These are phyloP conservation scores for Xanthoparmelia taractica DNA, from an alignment of 495 filamentous ascomycete species.

Conservation along the genomic window DNA sequence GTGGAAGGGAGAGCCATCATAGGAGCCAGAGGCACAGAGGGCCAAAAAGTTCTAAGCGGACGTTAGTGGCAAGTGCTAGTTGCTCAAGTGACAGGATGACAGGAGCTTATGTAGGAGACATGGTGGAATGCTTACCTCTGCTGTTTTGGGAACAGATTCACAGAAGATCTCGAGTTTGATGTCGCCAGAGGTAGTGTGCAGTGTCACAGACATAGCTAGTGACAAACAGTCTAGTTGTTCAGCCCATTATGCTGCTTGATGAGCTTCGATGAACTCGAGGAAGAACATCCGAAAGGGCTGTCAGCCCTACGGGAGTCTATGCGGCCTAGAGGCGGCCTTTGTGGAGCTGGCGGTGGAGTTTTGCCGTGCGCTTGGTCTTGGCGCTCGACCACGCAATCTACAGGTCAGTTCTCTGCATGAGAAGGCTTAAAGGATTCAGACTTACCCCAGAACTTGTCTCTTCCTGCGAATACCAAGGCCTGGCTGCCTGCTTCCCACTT, in stretches of 20 bases:
- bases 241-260: background rate
- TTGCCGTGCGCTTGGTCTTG: constrained; percentile 1
- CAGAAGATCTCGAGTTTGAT: constrained; percentile 97
- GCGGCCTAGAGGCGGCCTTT: constrained; percentile 18
- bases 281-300: background rate
- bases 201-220: constrained; percentile 45
- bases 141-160: constrained; percentile 84
- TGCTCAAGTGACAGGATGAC: background rate
- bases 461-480: background rate
- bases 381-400: constrained; percentile 12
- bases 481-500: background rate
- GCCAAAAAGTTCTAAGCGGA: constrained; percentile 80
- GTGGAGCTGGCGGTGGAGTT: background rate
- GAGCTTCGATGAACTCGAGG: background rate
- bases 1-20: constrained; percentile 85
- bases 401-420: constrained; percentile 3
- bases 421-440: background rate
- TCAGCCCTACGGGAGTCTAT: constrained; percentile 12
- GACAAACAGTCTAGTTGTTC: constrained; percentile 2
- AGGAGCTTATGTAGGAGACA: background rate
- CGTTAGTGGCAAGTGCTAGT: constrained; percentile 1
- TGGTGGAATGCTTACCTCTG: constrained; percentile 47
- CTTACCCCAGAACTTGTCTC: background rate
- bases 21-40: constrained; percentile 83
- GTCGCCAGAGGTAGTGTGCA: constrained; percentile 84